Evolutionary conservation across 2,329 filamentous ascomycete genomes (phyloP), one percentile per base, ranked within the genome.

Genomic region (Nigrograna mackinnonii): DNA sequence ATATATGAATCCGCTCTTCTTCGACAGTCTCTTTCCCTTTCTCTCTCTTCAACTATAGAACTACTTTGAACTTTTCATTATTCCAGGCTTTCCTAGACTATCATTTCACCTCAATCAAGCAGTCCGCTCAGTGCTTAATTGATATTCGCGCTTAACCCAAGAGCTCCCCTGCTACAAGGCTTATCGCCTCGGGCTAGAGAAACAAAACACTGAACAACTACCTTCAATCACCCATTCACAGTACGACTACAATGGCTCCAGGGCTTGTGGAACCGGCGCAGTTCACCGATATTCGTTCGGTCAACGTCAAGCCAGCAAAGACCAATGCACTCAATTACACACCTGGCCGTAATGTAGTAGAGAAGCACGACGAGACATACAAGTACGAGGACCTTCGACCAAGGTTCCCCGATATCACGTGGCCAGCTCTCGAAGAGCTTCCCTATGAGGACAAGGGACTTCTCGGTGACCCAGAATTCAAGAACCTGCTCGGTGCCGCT

Each of bases 371-470:
- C 12, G 62, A 72, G 16, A 56, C 58, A 40, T 81, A 82, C 53
- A 68, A 75, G 31, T 69, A 79, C 46, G 74, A 80, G 22, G 70
- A 80, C 38, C 69, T 83, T 6, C 68, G 72, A 6, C 78, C 78
- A 14, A 68, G 60, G 6, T 82, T 82, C 48, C 79, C 79, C 3
- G 68, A 79, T 17, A 50, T 81, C 43, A 67, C 73, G 14, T 82
- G 79, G 79, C 67, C 69, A 2, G 67, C 74, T 1, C 60, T 82
- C 22, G 66, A 66, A 21, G 69, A 79, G 28, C 62, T 75, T 0
- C 68, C 72, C 0, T 79, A 82, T 46, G 55, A 71, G 37, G 79
- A 83, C 52, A 79, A 78, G 52, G 79, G 78, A 4, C 62, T 78
- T 30, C 67, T 75, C 18, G 79, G 79, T n/a, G 73, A 80, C 44